phyloP scores from a whole-genome alignment of 306 rosid species.

The Acmispon strigosus region DNA sequence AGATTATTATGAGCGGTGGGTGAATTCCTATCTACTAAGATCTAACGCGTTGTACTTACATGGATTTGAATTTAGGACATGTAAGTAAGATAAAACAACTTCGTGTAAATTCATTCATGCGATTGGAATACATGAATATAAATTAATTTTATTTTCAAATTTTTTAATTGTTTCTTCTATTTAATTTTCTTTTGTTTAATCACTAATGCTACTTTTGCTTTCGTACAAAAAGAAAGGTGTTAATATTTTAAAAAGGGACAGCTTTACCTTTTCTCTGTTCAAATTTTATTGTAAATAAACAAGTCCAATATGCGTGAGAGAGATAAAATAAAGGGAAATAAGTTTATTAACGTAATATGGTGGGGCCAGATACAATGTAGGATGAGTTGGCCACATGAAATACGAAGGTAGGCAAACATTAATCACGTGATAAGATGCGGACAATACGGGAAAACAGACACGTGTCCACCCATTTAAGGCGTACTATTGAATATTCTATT shows the following conservation, averaged over 20 bases:
- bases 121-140: too few species aligned
- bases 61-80: too few species aligned
- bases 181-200: background rate
- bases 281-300: background rate
- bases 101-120: too few species aligned
- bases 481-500: slow-evolving; percentile 2
- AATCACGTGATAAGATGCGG: slow-evolving; percentile 83
- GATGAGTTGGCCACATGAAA: slow-evolving; percentile 98
- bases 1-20: too few species aligned
- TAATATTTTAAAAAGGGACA: background rate
- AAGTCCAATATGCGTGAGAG: background rate
- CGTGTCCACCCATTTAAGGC: slow-evolving; percentile 30
- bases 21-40: too few species aligned
- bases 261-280: background rate
- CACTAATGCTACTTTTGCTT: background rate
- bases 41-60: too few species aligned
- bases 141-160: too few species aligned
- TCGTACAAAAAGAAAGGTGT: background rate
- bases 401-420: slow-evolving; percentile 42
- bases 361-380: slow-evolving; percentile 37
- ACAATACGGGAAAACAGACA: slow-evolving; percentile 34
- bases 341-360: slow-evolving; percentile 17
- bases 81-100: too few species aligned
- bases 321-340: background rate
- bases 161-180: background rate